Evolutionary conservation across 2,329 filamentous ascomycete species (phyloP).

Genomic region (Talaromyces amestolkiae): DNA sequence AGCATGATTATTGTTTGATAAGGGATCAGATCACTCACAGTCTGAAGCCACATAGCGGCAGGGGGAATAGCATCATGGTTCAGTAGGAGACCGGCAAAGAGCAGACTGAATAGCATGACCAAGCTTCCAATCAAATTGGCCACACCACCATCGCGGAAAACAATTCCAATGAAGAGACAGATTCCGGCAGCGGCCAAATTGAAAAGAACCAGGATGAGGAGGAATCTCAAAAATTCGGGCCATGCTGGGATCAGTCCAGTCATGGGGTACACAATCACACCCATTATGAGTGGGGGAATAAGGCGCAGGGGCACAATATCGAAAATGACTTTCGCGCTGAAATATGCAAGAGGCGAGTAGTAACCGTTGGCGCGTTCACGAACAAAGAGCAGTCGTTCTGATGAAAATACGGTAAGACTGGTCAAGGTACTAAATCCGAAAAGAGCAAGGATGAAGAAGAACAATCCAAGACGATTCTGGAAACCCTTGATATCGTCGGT

Average conservation of each 20-base stretch:
- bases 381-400: constrained; percentile 85
- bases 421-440: constrained; percentile 97
- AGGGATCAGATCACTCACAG: constrained; percentile 49
- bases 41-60: constrained; percentile 84
- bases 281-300: constrained; percentile 91
- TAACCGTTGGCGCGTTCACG: constrained; percentile 95
- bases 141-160: constrained; percentile 86
- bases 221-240: constrained; percentile 83
- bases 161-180: constrained; percentile 92
- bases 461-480: constrained; percentile 93
- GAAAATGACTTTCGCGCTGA: constrained; percentile 94
- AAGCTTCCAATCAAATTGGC: constrained; percentile 91
- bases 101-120: constrained; percentile 94
- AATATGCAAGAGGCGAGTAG: constrained; percentile 91
- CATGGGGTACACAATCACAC: constrained; percentile 96
- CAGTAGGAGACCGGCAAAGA: constrained; percentile 89
- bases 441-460: constrained; percentile 93
- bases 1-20: not conserved
- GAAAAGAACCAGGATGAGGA: constrained; percentile 89
- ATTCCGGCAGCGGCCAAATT: constrained; percentile 92
- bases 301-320: constrained; percentile 93
- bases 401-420: constrained; percentile 86
- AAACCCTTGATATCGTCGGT: constrained; percentile 96
- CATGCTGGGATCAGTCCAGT: constrained; percentile 82
- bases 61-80: constrained; percentile 91